A percentile compares a stretch with the other conserved stretches of the same genome.
phyloP scores from a whole-genome alignment of 768 basidiomycete species.

The Mycena rebaudengoi region DNA sequence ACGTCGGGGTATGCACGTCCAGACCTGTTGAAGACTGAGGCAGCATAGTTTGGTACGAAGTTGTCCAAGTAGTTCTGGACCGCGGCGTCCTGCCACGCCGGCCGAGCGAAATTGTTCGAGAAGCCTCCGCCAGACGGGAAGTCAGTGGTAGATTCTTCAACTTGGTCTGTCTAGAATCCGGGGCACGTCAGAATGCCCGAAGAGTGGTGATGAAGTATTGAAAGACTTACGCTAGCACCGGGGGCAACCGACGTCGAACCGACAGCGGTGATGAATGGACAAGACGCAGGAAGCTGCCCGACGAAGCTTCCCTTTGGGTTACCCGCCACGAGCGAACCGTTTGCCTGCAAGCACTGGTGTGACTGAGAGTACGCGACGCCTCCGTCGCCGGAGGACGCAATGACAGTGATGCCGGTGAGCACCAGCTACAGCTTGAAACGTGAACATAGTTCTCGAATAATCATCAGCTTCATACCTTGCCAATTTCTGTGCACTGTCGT shows the following conservation, averaged over 20 bases:
- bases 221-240: slow-evolving; percentile 9
- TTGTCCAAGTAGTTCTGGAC: slow-evolving; percentile 25
- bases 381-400: slow-evolving; percentile 18
- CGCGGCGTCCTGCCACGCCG: slow-evolving; percentile 33
- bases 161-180: slow-evolving; percentile 6
- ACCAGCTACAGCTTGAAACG: not conserved
- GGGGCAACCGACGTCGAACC: slow-evolving; percentile 12
- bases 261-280: slow-evolving; percentile 12
- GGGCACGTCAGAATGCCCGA: not conserved
- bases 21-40: slow-evolving; percentile 16
- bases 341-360: slow-evolving; percentile 3
- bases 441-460: not conserved
- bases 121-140: slow-evolving; percentile 35
- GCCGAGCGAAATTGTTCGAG: slow-evolving; percentile 36
- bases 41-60: slow-evolving; percentile 24
- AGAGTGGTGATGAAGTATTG: not conserved
- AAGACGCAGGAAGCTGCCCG: slow-evolving; percentile 16
- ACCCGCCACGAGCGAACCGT: slow-evolving; percentile 1
- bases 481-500: slow-evolving; percentile 15
- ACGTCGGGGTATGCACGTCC: slow-evolving; percentile 32
- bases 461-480: slow-evolving; percentile 3
- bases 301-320: slow-evolving; percentile 17
- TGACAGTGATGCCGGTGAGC: slow-evolving; percentile 13
- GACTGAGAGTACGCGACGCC: slow-evolving; percentile 17
- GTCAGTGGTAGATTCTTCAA: slow-evolving; percentile 10